Base-by-base conservation (phyloP, 2,329 filamentous ascomycete species). In the Pestalotiopsis sp. region DNA sequence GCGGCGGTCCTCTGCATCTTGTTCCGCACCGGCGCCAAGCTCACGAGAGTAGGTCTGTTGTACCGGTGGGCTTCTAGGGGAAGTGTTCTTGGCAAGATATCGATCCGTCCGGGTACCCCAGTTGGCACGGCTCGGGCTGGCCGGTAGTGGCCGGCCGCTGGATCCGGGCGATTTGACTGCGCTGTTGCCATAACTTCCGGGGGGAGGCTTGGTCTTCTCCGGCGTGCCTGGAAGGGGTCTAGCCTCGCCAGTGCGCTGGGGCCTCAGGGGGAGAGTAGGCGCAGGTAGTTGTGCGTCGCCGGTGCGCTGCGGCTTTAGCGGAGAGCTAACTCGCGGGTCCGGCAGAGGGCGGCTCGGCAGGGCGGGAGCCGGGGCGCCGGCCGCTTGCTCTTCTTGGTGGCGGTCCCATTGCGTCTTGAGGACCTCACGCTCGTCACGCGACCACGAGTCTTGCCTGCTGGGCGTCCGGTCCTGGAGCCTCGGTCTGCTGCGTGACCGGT, bases 391-490 rank as follows among this genome's bases (percentile, higher is more conserved):
- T 55, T 79, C 78, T 67, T 81, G 82, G 38, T 84, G 79, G 48
- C 82, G 78, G 30, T 79, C 79, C 81, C 82, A 81, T 57, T 88
- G 84, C 59, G 87, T 86, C 30, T 86, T 85, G 17, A 92, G 81
- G 58, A 88, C 86, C 59, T 92, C 89, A 58, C 87, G 86, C 77
- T 93, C 90, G 71, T 90, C 87, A 66, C 81, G 80, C 70, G 87
- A 79, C 88, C 89, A 92, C 70, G 92, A 85, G 77, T 92, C 80
- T 77, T 90, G 81, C 74, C 90, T 79, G 79, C 87, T 79, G 75
- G 87, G 82, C 4, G 82, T 81, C 74, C 90, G 79, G 79, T 87
- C 79, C 75, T 86, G 81, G 6, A 82, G 74, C 66, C 81, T 70
- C 22, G 81, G 75, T 4, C 81, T 78, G 71, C 81, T 84, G 69